A percentile compares a stretch with the other conserved stretches of the same genome.
Evolutionary conservation across 192 early-diverging fungal species (phyloP).

Genomic region (Rhizophagus sp.): DNA sequence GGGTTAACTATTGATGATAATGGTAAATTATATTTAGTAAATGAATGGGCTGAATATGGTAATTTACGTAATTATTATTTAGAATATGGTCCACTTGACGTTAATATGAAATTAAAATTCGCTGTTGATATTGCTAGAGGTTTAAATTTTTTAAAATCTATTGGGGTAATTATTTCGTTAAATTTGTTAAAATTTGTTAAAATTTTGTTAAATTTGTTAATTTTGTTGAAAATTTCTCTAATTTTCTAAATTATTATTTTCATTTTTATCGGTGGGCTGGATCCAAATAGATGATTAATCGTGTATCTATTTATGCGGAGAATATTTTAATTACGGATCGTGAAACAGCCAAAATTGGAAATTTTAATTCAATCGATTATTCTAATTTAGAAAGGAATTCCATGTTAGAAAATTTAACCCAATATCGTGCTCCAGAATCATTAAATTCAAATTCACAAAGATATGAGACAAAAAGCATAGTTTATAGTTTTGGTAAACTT

Average conservation of each 20-base stretch:
- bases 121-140: conserved; percentile 40
- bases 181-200: no score
- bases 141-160: conserved; percentile 41
- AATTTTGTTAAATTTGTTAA: no score
- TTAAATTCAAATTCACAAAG: not conserved
- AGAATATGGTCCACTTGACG: conserved; percentile 12
- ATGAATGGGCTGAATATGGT: conserved; percentile 17
- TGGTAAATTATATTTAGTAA: conserved; percentile 2
- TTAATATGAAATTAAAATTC: conserved; percentile 35
- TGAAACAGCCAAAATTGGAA: conserved; percentile 31
- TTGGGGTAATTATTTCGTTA: not conserved
- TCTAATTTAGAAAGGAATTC: not conserved
- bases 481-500: conserved; percentile 21
- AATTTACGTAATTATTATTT: conserved; percentile 31
- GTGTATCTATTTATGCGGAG: conserved; percentile 22
- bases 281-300: conserved; percentile 1
- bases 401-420: not conserved
- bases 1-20: not conserved
- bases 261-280: no score
- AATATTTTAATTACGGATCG: conserved; percentile 17
- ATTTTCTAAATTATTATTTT: no score
- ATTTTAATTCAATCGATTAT: conserved; percentile 33
- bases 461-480: conserved; percentile 8
- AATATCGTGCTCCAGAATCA: conserved; percentile 23
- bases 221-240: no score